phyloP scores from a whole-genome alignment of 345 rosid genomes.

The Geranium rotundifolium region DNA sequence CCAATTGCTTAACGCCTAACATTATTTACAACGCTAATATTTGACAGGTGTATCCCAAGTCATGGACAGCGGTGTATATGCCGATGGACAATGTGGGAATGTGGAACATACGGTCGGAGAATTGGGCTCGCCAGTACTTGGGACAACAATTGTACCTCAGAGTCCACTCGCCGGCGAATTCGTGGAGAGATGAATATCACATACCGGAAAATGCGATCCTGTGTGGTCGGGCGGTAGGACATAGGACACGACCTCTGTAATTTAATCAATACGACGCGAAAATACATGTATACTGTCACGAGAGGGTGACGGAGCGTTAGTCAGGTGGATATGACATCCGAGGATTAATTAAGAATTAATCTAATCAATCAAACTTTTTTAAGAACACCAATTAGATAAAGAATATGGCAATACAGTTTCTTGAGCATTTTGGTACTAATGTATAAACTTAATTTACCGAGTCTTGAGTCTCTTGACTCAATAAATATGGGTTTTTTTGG shows the following conservation, averaged over 20 bases:
- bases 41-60: constrained; percentile 50
- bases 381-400: too few relatives aligned
- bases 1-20: too few relatives aligned
- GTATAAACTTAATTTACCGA: too few relatives aligned
- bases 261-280: not conserved
- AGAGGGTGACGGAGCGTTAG: constrained; percentile 12
- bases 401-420: too few relatives aligned
- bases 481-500: too few relatives aligned
- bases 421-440: too few relatives aligned
- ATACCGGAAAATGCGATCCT: constrained; percentile 49
- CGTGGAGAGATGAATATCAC: constrained; percentile 59
- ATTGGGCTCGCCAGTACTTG: constrained; percentile 54
- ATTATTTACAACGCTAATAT: not conserved
- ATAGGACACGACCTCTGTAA: constrained; percentile 8
- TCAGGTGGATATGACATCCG: too few relatives aligned
- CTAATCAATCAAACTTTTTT: too few relatives aligned
- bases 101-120: constrained; percentile 71
- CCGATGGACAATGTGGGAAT: constrained; percentile 67
- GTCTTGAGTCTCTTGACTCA: too few relatives aligned
- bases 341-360: too few relatives aligned
- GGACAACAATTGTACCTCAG: constrained; percentile 68
- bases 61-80: constrained; percentile 66
- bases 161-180: constrained; percentile 37
- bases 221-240: constrained; percentile 49
- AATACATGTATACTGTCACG: constrained; percentile 11